Percentiles rank a stretch among this genome's conserved stretches.
Conservation (phyloP, 116 monocot genomes). For the Papilionanthe hybrid region DNA sequence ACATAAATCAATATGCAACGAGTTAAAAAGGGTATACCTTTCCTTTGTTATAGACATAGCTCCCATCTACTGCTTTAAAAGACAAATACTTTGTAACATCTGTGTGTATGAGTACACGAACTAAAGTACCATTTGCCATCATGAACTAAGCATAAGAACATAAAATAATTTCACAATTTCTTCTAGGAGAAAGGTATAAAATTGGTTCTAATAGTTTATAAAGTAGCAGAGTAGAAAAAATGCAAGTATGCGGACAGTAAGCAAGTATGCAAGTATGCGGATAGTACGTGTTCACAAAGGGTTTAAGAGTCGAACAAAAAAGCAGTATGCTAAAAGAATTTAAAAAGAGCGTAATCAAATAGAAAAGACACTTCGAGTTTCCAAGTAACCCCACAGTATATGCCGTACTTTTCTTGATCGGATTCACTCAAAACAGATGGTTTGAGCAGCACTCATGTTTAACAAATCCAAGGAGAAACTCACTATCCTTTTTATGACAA, state of each 20-base stretch:
- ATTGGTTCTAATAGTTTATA: neutral
- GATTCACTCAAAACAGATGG: neutral
- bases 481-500: neutral
- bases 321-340: neutral
- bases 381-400: neutral
- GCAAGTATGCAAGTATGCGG: neutral
- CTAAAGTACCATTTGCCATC: conserved; percentile 97
- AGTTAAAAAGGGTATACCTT: conserved; percentile 46
- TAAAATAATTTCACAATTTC: neutral
- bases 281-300: neutral
- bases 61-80: conserved; percentile 95
- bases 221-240: neutral
- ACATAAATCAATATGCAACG: neutral
- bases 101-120: conserved; percentile 84
- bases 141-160: conserved; percentile 58
- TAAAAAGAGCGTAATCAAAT: neutral
- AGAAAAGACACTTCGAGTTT: neutral
- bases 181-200: neutral
- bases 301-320: neutral
- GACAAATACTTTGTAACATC: conserved; percentile 92
- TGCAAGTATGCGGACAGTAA: neutral
- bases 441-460: neutral
- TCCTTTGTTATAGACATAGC: conserved; percentile 90
- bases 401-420: neutral
- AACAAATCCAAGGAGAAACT: neutral